A percentile compares a stretch with the other conserved stretches of the same genome.
Conservation (phyloP, 352 stramenopile species). For the Discostella stelligera region DNA sequence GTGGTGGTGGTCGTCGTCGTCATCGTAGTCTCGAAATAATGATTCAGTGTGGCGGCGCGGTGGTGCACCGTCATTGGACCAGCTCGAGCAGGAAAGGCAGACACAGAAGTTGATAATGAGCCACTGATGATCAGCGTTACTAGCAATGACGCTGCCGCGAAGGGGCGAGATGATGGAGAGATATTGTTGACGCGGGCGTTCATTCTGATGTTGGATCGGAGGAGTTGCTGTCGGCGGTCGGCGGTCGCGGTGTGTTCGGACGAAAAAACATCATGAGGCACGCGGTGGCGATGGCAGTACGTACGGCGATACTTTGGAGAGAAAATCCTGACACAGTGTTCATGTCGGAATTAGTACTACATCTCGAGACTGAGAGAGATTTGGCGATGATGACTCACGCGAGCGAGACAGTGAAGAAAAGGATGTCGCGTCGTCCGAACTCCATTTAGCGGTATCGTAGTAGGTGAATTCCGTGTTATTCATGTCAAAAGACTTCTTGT, state of each 20-base stretch:
- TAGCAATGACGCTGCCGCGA: background rate
- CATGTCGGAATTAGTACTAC: background rate
- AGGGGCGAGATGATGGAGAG: background rate
- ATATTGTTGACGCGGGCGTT: background rate
- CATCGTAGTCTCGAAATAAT: background rate
- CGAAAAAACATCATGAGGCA: too few species aligned
- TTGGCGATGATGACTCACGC: background rate
- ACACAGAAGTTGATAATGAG: background rate
- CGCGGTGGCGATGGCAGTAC: background rate
- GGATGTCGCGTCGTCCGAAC: too few species aligned
- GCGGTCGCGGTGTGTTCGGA: too few species aligned
- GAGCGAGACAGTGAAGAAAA: background rate
- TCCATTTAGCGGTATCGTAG: too few species aligned
- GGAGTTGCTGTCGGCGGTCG: too few species aligned
- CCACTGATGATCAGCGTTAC: background rate
- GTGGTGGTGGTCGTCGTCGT: background rate
- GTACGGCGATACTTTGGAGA: background rate
- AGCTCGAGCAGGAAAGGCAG: background rate
- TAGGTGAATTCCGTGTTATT: too few species aligned
- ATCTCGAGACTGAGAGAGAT: background rate
- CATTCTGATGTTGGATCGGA: background rate
- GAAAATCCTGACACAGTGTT: constrained; percentile 5
- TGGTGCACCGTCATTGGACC: background rate
- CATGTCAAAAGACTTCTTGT: too few species aligned
- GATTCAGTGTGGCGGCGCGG: too few species aligned